Base-by-base conservation (phyloP, 1,284 basidiomycete species). In the Ustilago cynodontis region DNA sequence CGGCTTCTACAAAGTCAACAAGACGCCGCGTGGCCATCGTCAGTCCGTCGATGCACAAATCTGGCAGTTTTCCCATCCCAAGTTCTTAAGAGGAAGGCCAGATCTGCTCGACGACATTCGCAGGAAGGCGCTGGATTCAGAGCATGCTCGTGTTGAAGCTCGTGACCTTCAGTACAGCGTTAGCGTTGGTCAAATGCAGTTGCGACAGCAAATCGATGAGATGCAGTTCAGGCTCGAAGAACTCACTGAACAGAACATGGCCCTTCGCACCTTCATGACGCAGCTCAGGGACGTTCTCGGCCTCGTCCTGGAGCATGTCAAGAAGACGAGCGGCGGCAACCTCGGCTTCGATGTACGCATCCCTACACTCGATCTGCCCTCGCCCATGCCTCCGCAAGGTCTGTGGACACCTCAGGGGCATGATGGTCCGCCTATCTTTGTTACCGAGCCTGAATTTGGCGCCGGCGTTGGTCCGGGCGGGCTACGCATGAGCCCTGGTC, bases 31-130 rank as follows among this genome's bases (percentile, higher is more conserved):
- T 59, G 92, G 93, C 1, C 92, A 93, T 85, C 74, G 79, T 9
- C 92, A 92, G 2, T 91, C 92, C 18, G 89, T 90, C 24, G 91
- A 93, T 80, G 90, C 91, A 43, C 93, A 94, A 87, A 92, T 91
- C 14, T 94, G 93, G 93, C 93, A 94, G 85, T 94, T 94, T 85
- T 92, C 91, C 3, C 93, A 94, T 86, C 91, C 91, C 86, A 93
- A 93, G 84, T 94, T 94, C 86, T 88, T 93, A 35, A 91, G 92
- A 37, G 92, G 90, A 1, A 89, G 92, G n/a, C 90, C 91, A 20
- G 93, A 94, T 84, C 87, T 94, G 57, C 88, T 94, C 10, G 92
- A 94, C 78, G 92, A 92, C 82, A 94, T 94, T 85, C 93, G 93
- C 85, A 90, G 93, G 67, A 94, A 93, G 86, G 92, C 92, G 1